Evolutionary conservation across 805 yeast species (phyloP).

Genomic region (Hanseniaspora meyeri): DNA sequence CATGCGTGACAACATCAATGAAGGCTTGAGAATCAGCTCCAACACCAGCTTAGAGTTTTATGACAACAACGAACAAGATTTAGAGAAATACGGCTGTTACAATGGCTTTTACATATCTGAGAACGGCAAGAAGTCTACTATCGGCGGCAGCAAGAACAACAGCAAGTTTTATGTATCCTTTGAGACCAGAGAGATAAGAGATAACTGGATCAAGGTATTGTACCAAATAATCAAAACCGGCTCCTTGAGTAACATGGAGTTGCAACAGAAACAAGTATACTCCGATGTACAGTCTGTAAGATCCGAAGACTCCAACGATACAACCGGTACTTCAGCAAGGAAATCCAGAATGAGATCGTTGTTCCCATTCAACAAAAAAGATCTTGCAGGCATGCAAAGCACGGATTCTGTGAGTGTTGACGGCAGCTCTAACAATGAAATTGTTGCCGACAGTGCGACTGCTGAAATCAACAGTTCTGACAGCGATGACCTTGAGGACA

Average conservation of each 20-base stretch:
- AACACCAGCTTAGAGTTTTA: conserved; percentile 29
- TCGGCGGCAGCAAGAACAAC: conserved; percentile 37
- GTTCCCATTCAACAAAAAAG: conserved; percentile 41
- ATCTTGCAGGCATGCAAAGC: conserved; percentile 16
- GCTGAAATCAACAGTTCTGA: conserved; percentile 9
- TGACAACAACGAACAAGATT: conserved; percentile 28
- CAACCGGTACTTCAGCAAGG: conserved; percentile 19
- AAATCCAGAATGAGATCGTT: conserved; percentile 44
- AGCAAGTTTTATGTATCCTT: conserved; percentile 70
- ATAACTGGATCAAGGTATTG: conserved; percentile 25
- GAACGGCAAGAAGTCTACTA: conserved; percentile 29
- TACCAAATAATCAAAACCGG: conserved; percentile 6
- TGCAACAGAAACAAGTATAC: conserved; percentile 11
- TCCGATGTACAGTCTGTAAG: background rate
- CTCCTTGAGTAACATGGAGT: background rate
- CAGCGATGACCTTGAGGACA: conserved; percentile 22
- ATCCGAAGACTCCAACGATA: background rate
- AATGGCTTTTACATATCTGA: conserved; percentile 31
- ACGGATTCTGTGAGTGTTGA: background rate
- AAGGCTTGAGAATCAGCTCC: conserved; percentile 21
- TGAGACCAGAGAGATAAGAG: conserved; percentile 65
- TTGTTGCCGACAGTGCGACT: background rate
- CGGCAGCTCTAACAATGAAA: conserved; percentile 8
- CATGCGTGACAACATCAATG: background rate
- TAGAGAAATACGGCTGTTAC: conserved; percentile 25